Evolutionary conservation across 106 monocot species (phyloP), one percentile per base, ranked within the genome.

Genomic region (Chionographis japonica): DNA sequence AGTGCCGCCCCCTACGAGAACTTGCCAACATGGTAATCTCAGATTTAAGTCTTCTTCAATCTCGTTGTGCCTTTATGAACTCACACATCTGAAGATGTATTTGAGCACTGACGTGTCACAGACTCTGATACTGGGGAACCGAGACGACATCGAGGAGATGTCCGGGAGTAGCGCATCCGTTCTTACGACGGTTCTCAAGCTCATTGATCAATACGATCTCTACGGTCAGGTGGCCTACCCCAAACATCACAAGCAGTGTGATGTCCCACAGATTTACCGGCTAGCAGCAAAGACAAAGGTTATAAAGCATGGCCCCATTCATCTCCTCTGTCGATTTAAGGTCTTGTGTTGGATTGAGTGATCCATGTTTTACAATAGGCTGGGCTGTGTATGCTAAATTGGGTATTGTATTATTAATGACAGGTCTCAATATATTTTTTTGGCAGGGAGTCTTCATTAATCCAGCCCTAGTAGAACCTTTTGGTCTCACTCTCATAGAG

Each of bases 391-490:
- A 46, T 10, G 9, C 46, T 46, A 46, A 27, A 27, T 27, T 27
- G 27, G 27, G 46, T 46, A 6, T 46, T 46, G 46, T 5, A 10
- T 10, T 46, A 10, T 46, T 6, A 46, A 46, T 46, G 46, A 46
- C 9, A 5, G 20, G n/a, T 38, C 40, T 54, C 4, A 27, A 27
- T 27, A 27, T 39, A 6, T 46, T 46, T 66, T 14, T 60, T 56
- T 55, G 9, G 56, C 65, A 88, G 90, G 90, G 90, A 50, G 90
- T 90, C 40, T 90, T 90, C 74, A 83, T 92, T 16, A 88, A 88
- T 72, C 92, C 88, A 37, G 92, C 92, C 1, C 63, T 92, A 11
- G 92, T 92, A 9, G 92, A 92, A 60, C 92, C 92, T 50, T 92
- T 92, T 62, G 88, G 92, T 42, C 83, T 92, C 50, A 88, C 88